Conservation (phyloP, 495 filamentous ascomycete genomes). For the Neurospora hispaniola region DNA sequence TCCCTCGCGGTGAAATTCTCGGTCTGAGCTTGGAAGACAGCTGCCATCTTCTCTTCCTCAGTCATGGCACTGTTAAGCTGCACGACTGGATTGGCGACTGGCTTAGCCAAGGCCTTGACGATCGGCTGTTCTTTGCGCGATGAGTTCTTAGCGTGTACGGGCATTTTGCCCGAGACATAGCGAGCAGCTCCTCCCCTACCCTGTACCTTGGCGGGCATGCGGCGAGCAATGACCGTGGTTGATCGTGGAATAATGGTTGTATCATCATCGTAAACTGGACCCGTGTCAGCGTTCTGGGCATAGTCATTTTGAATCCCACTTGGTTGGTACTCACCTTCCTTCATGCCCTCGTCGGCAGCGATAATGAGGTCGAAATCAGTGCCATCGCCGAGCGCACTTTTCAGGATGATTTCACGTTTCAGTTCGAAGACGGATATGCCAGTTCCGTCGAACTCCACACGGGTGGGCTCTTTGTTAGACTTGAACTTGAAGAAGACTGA, state of each 20-base stretch:
- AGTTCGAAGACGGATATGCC: constrained; percentile 97
- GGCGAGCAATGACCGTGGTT: constrained; percentile 82
- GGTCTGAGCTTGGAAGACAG: constrained; percentile 74
- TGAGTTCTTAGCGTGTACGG: constrained; percentile 71
- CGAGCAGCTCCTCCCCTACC: constrained; percentile 82
- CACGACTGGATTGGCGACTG: constrained; percentile 43
- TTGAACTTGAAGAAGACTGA: constrained; percentile 99
- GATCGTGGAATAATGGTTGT: constrained; percentile 90
- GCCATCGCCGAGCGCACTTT: constrained; percentile 87
- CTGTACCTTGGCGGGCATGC: constrained; percentile 68
- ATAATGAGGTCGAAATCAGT: constrained; percentile 94
- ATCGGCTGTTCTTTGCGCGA: constrained; percentile 51
- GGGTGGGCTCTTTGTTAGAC: constrained; percentile 88
- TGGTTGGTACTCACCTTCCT: constrained; percentile 60
- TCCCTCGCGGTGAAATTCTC: constrained; percentile 83
- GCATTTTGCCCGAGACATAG: constrained; percentile 97
- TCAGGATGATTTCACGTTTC: constrained; percentile 93
- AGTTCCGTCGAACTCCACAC: constrained; percentile 95
- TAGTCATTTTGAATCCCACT: not conserved
- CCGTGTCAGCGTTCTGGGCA: not conserved
- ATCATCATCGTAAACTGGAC: constrained; percentile 87
- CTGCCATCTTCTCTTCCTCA: constrained; percentile 83
- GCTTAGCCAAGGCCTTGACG: constrained; percentile 42
- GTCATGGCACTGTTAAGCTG: constrained; percentile 64
- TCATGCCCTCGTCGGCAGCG: constrained; percentile 70